Evolutionary conservation across 2,329 filamentous ascomycete species (phyloP).

Genomic region (Trichoderma citrinoviride): DNA sequence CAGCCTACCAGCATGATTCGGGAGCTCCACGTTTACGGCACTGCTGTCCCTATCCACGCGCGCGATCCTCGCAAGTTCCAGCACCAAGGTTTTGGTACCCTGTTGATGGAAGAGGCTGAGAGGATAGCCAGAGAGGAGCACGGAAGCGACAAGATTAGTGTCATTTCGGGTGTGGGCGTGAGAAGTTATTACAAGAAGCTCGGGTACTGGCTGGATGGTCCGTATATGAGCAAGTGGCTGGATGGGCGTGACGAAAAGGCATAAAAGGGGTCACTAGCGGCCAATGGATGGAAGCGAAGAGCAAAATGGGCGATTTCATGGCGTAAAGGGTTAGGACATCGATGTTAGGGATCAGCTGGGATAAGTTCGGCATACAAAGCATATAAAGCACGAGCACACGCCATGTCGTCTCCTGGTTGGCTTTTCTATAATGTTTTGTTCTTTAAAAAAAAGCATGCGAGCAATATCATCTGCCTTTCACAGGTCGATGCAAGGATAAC

Average conservation of each 20-base stretch:
- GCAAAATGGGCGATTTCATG: not conserved
- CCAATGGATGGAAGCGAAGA: not conserved
- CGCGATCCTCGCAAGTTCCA: constrained; percentile 96
- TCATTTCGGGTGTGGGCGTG: constrained; percentile 97
- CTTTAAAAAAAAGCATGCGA: too few relatives aligned
- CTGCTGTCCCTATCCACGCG: constrained; percentile 94
- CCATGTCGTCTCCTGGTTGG: too few relatives aligned
- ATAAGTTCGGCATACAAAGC: not conserved
- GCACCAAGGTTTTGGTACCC: constrained; percentile 93
- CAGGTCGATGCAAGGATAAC: too few relatives aligned
- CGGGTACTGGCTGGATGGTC: constrained; percentile 90
- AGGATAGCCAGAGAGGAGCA: constrained; percentile 93
- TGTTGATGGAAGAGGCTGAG: constrained; percentile 97
- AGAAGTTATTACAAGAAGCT: constrained; percentile 92
- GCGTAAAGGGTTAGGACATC: constrained; percentile 7
- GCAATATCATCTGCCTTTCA: too few relatives aligned
- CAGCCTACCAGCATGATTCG: constrained; percentile 91
- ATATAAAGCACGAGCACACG: not conserved
- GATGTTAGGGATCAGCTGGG: not conserved
- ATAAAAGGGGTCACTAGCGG: not conserved
- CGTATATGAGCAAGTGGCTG: constrained; percentile 71
- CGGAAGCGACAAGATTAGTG: constrained; percentile 87
- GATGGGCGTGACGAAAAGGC: constrained; percentile 42
- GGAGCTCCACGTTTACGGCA: constrained; percentile 95
- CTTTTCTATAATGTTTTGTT: too few relatives aligned